These are phyloP conservation scores for Apophysomyces ossiformis DNA, from an alignment of 371 early-diverging fungal species.

Conservation along the genomic window DNA sequence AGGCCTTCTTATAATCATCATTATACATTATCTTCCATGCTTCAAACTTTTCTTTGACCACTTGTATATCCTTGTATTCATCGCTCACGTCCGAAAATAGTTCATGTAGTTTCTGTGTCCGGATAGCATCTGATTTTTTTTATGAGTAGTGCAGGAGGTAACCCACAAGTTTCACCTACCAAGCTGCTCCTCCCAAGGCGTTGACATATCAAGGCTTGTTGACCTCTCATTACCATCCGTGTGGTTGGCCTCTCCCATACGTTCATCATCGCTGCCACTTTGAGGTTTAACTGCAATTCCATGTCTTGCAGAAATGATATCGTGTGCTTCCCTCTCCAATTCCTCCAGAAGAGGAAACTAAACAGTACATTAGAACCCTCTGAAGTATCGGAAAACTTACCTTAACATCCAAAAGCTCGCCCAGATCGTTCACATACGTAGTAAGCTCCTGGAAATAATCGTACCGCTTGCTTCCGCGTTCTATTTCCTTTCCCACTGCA, in stretches of 20 bases:
- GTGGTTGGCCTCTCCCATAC: too few species aligned
- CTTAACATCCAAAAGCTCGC: conserved; percentile 74
- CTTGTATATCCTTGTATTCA: conserved; percentile 57
- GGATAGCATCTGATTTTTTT: conserved; percentile 24
- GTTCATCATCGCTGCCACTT: conserved; percentile 31
- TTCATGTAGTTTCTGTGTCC: conserved; percentile 24
- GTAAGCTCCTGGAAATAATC: conserved; percentile 71
- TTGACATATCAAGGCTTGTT: too few species aligned
- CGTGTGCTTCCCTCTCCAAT: conserved; percentile 59
- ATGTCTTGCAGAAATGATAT: conserved; percentile 46
- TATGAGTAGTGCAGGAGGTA: too few species aligned
- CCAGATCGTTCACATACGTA: conserved; percentile 64
- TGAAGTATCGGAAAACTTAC: conserved; percentile 26
- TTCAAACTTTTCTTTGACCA: conserved; percentile 65
- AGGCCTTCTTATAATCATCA: conserved; percentile 72
- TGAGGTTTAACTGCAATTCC: conserved; percentile 46
- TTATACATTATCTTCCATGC: conserved; percentile 66
- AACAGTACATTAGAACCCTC: background rate
- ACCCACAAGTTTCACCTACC: conserved; percentile 16
- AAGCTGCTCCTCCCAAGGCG: conserved; percentile 39
- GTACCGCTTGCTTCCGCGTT: conserved; percentile 57
- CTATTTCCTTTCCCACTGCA: conserved; percentile 51
- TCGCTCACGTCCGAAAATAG: conserved; percentile 55
- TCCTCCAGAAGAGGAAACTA: conserved; percentile 68
- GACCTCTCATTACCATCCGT: too few species aligned